Evolutionary conservation across 2,329 filamentous ascomycete species (phyloP).

Genomic region (Penicillium sp.): DNA sequence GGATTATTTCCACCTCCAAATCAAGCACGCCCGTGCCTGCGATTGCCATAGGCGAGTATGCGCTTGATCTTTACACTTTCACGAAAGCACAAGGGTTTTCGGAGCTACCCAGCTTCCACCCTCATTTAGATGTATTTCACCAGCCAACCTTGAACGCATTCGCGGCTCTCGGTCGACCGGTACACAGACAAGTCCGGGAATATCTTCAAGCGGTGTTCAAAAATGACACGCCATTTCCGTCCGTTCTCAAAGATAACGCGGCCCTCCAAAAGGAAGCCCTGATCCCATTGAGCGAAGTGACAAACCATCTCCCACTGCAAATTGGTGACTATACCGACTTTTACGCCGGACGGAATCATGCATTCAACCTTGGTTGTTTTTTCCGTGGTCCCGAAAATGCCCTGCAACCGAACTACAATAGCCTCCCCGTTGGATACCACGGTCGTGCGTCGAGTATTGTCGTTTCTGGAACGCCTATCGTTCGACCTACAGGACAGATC

Average conservation of each 20-base stretch:
- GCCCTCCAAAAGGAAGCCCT: constrained; percentile 56
- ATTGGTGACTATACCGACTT: constrained; percentile 86
- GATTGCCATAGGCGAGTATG: constrained; percentile 68
- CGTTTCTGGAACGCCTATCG: constrained; percentile 67
- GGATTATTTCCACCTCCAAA: constrained; percentile 66
- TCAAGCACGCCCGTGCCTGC: constrained; percentile 59
- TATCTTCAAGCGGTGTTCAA: constrained; percentile 66
- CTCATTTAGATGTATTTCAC: constrained; percentile 59
- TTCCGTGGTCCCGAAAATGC: constrained; percentile 71
- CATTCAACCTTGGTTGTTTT: constrained; percentile 66
- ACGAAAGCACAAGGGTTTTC: constrained; percentile 57
- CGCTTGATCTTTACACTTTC: constrained; percentile 65
- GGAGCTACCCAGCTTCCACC: constrained; percentile 53
- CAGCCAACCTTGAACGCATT: constrained; percentile 68
- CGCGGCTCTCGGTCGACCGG: constrained; percentile 64
- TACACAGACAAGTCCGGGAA: constrained; percentile 65
- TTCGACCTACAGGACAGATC: constrained; percentile 72
- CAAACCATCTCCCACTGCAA: constrained; percentile 68
- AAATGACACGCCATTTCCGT: constrained; percentile 55
- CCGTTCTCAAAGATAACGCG: constrained; percentile 61
- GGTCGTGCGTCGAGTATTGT: constrained; percentile 73
- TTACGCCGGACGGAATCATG: constrained; percentile 76
- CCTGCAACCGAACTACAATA: constrained; percentile 75
- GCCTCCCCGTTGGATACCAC: constrained; percentile 78
- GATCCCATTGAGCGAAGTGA: constrained; percentile 56